phyloP scores from a whole-genome alignment of 805 yeast species.

The Pichia thaimueangensis region DNA sequence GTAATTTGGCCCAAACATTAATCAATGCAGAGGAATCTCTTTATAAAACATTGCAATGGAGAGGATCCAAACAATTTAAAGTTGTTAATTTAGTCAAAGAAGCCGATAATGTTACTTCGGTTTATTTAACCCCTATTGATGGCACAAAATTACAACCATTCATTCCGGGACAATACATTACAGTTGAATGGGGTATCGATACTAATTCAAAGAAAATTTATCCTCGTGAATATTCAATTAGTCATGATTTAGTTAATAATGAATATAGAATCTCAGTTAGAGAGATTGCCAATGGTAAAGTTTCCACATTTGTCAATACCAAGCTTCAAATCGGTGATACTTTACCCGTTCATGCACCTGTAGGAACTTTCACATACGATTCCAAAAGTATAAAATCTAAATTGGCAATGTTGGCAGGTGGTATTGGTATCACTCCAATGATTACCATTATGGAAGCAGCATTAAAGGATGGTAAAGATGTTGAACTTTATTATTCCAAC shows the following conservation, averaged over 20 bases:
- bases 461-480: slow-evolving; percentile 27
- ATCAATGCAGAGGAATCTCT: slow-evolving; percentile 47
- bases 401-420: slow-evolving; percentile 47
- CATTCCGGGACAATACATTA: slow-evolving; percentile 42
- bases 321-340: slow-evolving; percentile 41
- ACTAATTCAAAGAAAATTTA: slow-evolving; percentile 31
- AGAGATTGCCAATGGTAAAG: slow-evolving; percentile 45
- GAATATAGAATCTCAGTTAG: slow-evolving; percentile 56
- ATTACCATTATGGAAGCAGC: slow-evolving; percentile 44
- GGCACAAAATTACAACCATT: slow-evolving; percentile 23
- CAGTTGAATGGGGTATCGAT: slow-evolving; percentile 30
- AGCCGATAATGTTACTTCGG: slow-evolving; percentile 41
- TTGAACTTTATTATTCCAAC: slow-evolving; percentile 33
- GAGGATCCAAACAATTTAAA: slow-evolving; percentile 48
- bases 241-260: slow-evolving; percentile 31
- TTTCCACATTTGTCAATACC: slow-evolving; percentile 46
- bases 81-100: slow-evolving; percentile 40
- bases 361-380: slow-evolving; percentile 44
- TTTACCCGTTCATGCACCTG: slow-evolving; percentile 50
- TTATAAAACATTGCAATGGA: slow-evolving; percentile 44
- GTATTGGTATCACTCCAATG: slow-evolving; percentile 65
- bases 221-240: slow-evolving; percentile 56
- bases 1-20: slow-evolving; percentile 52
- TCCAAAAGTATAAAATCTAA: slow-evolving; percentile 21
- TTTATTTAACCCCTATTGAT: slow-evolving; percentile 43